A percentile compares a stretch with the other conserved stretches of the same genome.
Evolutionary conservation across 1,139 yeast species (phyloP).

Genomic region (Lodderomyces metapsilosis): DNA sequence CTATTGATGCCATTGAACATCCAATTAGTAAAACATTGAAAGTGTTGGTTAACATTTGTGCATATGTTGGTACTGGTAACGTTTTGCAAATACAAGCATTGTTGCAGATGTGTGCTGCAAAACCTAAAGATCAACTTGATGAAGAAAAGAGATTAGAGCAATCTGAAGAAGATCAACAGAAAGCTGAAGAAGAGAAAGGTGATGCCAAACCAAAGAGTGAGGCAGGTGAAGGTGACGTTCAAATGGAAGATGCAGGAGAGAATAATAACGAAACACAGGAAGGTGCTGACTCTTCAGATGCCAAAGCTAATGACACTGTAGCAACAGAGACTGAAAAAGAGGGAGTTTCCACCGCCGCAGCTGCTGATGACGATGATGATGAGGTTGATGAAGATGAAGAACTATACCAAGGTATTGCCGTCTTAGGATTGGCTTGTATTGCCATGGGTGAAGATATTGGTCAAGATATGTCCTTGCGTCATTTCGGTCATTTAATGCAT

Average conservation of each 20-base stretch:
- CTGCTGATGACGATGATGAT: slow-evolving; percentile 24
- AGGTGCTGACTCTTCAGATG: slow-evolving; percentile 13
- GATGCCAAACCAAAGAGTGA: slow-evolving; percentile 11
- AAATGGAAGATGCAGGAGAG: slow-evolving; percentile 20
- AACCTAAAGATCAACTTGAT: slow-evolving; percentile 35
- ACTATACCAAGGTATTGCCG: slow-evolving; percentile 84
- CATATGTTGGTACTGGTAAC: slow-evolving; percentile 97
- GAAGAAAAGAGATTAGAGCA: slow-evolving; percentile 38
- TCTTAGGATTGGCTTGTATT: slow-evolving; percentile 88
- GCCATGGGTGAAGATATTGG: slow-evolving; percentile 99
- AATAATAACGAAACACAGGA: neutral
- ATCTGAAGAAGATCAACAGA: slow-evolving; percentile 36
- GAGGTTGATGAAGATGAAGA: slow-evolving; percentile 54
- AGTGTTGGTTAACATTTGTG: slow-evolving; percentile 88
- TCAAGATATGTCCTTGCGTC: slow-evolving; percentile 95
- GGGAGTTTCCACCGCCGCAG: slow-evolving; percentile 16
- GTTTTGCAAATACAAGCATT: slow-evolving; percentile 92
- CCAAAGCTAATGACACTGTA: slow-evolving; percentile 18
- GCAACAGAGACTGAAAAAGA: slow-evolving; percentile 17
- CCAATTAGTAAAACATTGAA: slow-evolving; percentile 89
- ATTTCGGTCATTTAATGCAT: slow-evolving; percentile 96
- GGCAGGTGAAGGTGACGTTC: slow-evolving; percentile 21
- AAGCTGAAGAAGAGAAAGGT: slow-evolving; percentile 19
- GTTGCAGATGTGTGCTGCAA: slow-evolving; percentile 81
- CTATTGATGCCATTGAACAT: slow-evolving; percentile 92